phyloP scores from a whole-genome alignment of 768 basidiomycete species.

The Hypsizygus marmoreus region DNA sequence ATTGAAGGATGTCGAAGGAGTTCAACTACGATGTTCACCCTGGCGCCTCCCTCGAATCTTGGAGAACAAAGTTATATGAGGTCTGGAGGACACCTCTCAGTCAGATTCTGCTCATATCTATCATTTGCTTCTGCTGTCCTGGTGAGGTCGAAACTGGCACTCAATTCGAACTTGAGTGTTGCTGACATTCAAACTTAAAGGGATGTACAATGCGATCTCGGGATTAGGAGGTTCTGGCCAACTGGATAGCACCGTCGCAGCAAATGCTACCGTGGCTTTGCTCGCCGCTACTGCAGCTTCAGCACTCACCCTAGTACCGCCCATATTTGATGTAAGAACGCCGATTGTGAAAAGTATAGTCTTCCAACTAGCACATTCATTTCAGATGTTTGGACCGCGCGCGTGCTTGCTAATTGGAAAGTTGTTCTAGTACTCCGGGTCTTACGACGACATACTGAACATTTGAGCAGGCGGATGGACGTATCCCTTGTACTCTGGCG shows the following conservation, averaged over 20 bases:
- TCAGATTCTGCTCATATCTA: conserved; percentile 28
- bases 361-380: too few species aligned
- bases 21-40: too few species aligned
- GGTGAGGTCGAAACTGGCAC: conserved; percentile 13
- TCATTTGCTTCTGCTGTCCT: conserved; percentile 31
- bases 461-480: conserved; percentile 24
- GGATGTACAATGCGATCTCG: conserved; percentile 32
- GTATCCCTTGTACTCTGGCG: conserved; percentile 29
- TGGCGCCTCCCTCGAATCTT: too few species aligned
- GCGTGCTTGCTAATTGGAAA: conserved; percentile 26
- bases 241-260: conserved; percentile 29
- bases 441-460: neutral
- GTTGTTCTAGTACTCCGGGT: neutral
- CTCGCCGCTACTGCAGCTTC: conserved; percentile 30
- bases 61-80: conserved; percentile 13
- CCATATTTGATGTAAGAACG: conserved; percentile 29
- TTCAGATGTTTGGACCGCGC: conserved; percentile 28
- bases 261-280: conserved; percentile 29
- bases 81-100: conserved; percentile 26
- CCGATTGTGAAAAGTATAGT: too few species aligned
- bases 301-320: conserved; percentile 27
- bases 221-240: conserved; percentile 31
- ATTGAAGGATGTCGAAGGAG: too few species aligned
- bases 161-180: too few species aligned
- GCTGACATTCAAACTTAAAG: conserved; percentile 9